phyloP scores from a whole-genome alignment of 176 grass and related monocot genomes.

The Phoenix dactylifera region DNA sequence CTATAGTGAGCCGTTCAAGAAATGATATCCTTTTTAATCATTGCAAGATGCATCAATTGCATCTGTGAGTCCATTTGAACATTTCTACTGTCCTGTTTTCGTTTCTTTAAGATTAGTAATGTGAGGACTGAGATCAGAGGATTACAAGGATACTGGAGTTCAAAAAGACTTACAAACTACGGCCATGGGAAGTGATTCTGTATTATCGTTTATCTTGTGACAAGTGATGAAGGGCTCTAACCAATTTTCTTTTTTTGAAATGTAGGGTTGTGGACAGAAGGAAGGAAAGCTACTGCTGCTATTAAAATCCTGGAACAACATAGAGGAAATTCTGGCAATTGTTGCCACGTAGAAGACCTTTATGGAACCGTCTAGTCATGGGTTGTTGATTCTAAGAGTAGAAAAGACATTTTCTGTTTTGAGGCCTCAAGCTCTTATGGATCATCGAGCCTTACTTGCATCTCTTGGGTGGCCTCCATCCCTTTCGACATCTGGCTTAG shows the following conservation, averaged over 20 bases:
- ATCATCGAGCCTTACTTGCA: conserved; percentile 76
- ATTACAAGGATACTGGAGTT: background rate
- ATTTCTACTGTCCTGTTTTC: background rate
- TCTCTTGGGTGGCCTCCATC: conserved; percentile 79
- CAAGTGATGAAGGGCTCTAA: background rate
- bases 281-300: conserved; percentile 55
- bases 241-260: conserved; percentile 8
- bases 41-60: conserved; percentile 22
- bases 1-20: conserved; percentile 49
- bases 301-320: conserved; percentile 57
- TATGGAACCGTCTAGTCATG: conserved; percentile 62
- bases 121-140: background rate
- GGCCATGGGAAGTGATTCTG: background rate
- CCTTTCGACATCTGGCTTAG: conserved; percentile 45
- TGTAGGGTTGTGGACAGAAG: conserved; percentile 47
- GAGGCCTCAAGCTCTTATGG: conserved; percentile 63
- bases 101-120: background rate
- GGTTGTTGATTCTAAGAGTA: conserved; percentile 90
- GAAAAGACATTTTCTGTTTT: conserved; percentile 69
- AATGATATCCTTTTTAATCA: conserved; percentile 32
- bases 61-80: conserved; percentile 24
- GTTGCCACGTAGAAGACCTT: conserved; percentile 40
- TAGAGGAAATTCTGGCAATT: conserved; percentile 48
- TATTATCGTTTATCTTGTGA: background rate
- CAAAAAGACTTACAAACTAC: background rate